Base-by-base conservation (phyloP, 768 basidiomycete genomes). In the Boletus sensibilis region DNA sequence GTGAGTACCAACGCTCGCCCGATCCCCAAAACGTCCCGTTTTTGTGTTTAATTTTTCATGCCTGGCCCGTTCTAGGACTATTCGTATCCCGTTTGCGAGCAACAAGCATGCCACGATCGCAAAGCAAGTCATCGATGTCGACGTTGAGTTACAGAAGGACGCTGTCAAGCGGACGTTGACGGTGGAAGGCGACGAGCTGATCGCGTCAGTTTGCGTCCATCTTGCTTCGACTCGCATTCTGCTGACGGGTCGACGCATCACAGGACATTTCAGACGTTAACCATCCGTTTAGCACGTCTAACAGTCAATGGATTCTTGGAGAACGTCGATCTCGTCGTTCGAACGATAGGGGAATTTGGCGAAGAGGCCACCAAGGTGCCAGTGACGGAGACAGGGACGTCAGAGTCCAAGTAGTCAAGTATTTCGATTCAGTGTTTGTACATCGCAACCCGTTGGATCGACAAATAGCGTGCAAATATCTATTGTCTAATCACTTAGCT, bases 271-370 rank as follows among this genome's bases (percentile, higher is more conserved):
- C 80, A 79, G 23, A 91, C 90, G 1, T 74, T 92, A 52, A 97
- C 94, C 0, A 78, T 95, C 56, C 86, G 94, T 35, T 75, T 96
- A n/a, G 87, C 92, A 4, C 83, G 94, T 53, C 78, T 97, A 46
- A 83, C 88, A 0, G 78, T 89, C 47, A 97, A 97, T 63, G 86
- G 86, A 14, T 95, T 91, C 73, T 78, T 97, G 45, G 94, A 96
- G 68, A 94, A 94, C 64, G 80, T 94, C 33, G 92, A 95, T 67
- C 79, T 97, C 35, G 83, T 95, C 46, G 80, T 87, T 13, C 85
- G 90, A 39, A 95, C 93, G 20, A 78, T 97, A 58, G 82, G 83
- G 45, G 85, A 87, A 59, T 96, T 94, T 70, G 86, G 85, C 12
- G 83, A 87, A 52, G 83, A 87, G 54, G 85, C 88, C 18, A 80